Evolutionary conservation across 2,329 filamentous ascomycete genomes (phyloP).

Genomic region (Claviceps lovelessii): DNA sequence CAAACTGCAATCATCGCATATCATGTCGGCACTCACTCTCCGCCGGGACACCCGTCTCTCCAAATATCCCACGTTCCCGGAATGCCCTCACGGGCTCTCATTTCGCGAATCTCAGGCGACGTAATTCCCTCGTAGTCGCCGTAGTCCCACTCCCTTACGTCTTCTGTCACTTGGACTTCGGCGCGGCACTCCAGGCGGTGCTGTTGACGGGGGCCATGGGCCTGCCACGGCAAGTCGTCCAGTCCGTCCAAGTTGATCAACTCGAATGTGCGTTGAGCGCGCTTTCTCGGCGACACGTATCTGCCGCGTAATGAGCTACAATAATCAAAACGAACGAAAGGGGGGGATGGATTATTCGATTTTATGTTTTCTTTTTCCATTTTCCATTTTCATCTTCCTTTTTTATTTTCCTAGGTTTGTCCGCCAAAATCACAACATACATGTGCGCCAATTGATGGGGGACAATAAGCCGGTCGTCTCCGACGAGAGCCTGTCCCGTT

Average conservation of each 20-base stretch:
- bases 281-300: slow-evolving; percentile 74
- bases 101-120: slow-evolving; percentile 49
- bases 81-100: slow-evolving; percentile 42
- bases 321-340: not conserved
- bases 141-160: slow-evolving; percentile 77
- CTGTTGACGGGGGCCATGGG: slow-evolving; percentile 24
- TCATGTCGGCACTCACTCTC: slow-evolving; percentile 48
- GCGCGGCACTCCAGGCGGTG: slow-evolving; percentile 38
- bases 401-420: no score
- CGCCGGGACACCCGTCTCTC: slow-evolving; percentile 73
- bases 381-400: no score
- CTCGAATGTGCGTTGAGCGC: slow-evolving; percentile 82
- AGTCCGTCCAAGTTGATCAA: slow-evolving; percentile 61
- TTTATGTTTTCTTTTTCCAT: no score
- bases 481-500: slow-evolving; percentile 73
- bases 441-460: slow-evolving; percentile 71
- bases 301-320: slow-evolving; percentile 20
- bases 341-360: no score
- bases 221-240: slow-evolving; percentile 57
- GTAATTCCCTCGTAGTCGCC: slow-evolving; percentile 76
- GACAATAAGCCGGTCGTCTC: slow-evolving; percentile 70
- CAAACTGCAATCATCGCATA: not conserved
- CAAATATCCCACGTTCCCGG: slow-evolving; percentile 65
- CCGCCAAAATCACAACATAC: slow-evolving; percentile 30
- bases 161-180: slow-evolving; percentile 51